Evolutionary conservation across 2,329 filamentous ascomycete species (phyloP).

Genomic region (Fusarium clavum): DNA sequence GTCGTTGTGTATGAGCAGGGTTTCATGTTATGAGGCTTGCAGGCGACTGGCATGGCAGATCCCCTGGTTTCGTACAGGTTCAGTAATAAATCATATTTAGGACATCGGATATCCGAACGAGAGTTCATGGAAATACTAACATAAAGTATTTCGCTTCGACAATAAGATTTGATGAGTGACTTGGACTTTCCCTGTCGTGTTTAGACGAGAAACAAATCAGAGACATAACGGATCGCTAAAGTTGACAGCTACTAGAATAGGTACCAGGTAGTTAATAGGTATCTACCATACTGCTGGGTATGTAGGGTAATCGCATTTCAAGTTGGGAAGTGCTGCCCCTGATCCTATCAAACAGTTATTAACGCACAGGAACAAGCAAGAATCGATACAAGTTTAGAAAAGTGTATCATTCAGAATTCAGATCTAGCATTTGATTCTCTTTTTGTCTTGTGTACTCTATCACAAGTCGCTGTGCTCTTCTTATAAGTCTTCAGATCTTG

Average conservation of each 20-base stretch:
- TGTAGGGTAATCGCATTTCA: neutral
- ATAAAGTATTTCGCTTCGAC: neutral
- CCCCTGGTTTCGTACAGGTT: constrained; percentile 61
- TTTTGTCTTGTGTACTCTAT: neutral
- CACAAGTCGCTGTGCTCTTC: neutral
- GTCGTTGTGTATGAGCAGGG: constrained; percentile 2
- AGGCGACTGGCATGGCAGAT: neutral
- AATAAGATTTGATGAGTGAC: neutral
- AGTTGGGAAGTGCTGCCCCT: neutral
- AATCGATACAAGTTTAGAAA: neutral
- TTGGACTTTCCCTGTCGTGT: neutral
- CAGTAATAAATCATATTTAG: neutral
- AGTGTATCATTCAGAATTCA: neutral
- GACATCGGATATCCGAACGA: neutral
- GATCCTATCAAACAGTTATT: neutral
- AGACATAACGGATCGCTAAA: neutral
- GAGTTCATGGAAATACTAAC: neutral
- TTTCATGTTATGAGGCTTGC: constrained; percentile 5
- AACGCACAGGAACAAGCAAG: neutral
- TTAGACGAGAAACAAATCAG: neutral
- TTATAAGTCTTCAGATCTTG: neutral
- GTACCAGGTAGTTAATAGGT: neutral
- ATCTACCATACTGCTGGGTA: neutral
- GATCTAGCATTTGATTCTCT: neutral
- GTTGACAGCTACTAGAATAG: neutral